Base-by-base conservation (phyloP, 495 filamentous ascomycete species). In the Chaetomidium leptoderma region DNA sequence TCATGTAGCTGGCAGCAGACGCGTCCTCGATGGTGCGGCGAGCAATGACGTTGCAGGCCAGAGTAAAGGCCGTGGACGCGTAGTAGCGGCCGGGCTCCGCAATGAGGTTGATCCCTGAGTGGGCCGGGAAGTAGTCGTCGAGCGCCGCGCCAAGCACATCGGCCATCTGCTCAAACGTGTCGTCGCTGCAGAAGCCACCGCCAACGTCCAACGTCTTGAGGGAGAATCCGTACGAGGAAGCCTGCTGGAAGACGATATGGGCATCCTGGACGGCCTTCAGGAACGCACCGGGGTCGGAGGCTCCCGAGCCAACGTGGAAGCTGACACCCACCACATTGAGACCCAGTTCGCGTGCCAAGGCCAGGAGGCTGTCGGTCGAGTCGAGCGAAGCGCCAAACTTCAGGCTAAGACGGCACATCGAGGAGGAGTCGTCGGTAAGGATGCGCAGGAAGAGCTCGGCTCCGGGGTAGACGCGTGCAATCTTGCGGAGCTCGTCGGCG, bases 81-180 rank as follows among this genome's bases (percentile, higher is more conserved):
- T 96, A 97, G 78, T 91, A 97, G 21, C 95, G 89, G 35, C 93
- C 93, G 13, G 93, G 93, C 74, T 99, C 93, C 14, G 90, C 95
- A 67, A 99, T 97, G 73, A 99, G 79, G 61, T 86, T 87, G 68
- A 97, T 77, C 19, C 74, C 69, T 39, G 57, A 60, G 66, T 86
- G 78, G 2, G 87, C 78, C 8, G 92, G 95, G 76, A 97, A 95
- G 71, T 92, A 87, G 27, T 85, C 79, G 56, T 97, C 90, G 24
- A 98, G 76, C 3, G 91, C 90, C 30, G 81, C 78, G 58, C 88
- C 81, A 39, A 97, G 80, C 53, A 92, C 86, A 32, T 76, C 78
- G 16, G 95, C 90, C 82, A 97, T 97, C 51, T 78, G 78, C 70
- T 99, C 95, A 63, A 97, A 97, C 30, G 83, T 91, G 30, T 46